These are phyloP conservation scores for Calonectria leucothoes DNA, from an alignment of 2,329 filamentous ascomycete genomes.

Conservation along the genomic window DNA sequence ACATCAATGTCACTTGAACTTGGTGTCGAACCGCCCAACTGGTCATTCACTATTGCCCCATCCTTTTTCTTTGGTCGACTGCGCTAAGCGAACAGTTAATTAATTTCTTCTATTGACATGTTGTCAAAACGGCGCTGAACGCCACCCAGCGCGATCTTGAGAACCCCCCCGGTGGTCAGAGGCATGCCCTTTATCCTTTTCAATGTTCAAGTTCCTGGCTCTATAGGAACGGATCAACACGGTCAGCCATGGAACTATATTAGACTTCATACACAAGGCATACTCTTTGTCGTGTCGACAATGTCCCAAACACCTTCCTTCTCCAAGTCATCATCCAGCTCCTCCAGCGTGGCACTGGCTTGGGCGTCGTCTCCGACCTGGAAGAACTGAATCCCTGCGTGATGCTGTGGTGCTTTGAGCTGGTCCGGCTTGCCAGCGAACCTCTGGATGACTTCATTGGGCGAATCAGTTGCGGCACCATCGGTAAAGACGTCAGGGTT, in stretches of 20 bases:
- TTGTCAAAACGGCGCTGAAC: slow-evolving; percentile 67
- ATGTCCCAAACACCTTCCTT: slow-evolving; percentile 81
- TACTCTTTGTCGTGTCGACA: slow-evolving; percentile 88
- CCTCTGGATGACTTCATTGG: slow-evolving; percentile 74
- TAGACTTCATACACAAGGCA: too few species aligned
- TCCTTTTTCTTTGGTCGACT: background rate
- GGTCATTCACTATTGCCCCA: background rate
- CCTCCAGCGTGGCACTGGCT: slow-evolving; percentile 73
- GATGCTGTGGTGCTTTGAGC: slow-evolving; percentile 78
- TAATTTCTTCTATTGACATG: slow-evolving; percentile 20
- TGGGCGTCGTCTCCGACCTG: slow-evolving; percentile 82
- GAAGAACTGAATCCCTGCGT: slow-evolving; percentile 96
- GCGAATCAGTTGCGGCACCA: slow-evolving; percentile 83
- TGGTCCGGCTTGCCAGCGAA: slow-evolving; percentile 77
- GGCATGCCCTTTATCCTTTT: too few species aligned
- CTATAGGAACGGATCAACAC: too few species aligned
- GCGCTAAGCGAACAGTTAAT: background rate
- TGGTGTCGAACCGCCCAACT: too few species aligned
- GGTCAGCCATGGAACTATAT: too few species aligned
- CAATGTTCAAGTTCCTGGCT: too few species aligned
- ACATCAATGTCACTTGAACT: too few species aligned
- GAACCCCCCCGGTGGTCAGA: slow-evolving; percentile 76
- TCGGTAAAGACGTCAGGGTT: slow-evolving; percentile 97
- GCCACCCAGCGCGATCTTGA: slow-evolving; percentile 85
- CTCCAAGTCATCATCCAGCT: slow-evolving; percentile 78